Evolutionary conservation across 176 grass and related monocot species (phyloP), one percentile per base, ranked within the genome.

Genomic region (Triticum timopheevii): DNA sequence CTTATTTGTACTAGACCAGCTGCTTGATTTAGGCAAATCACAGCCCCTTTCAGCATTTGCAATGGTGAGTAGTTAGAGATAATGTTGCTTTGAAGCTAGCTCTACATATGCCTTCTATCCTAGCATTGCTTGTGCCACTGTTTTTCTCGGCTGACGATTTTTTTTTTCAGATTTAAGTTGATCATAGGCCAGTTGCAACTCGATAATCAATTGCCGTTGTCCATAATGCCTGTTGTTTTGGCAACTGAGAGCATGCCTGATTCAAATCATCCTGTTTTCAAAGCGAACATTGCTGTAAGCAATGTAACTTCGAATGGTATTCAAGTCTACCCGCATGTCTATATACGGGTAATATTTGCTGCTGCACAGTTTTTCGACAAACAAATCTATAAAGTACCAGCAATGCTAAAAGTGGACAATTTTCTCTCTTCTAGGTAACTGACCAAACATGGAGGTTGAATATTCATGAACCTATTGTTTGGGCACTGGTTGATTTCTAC

Each of bases 391-490:
- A 27, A 50, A 69, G 47, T 63, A 34, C 39, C 24, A 65, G 68
- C 62, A 73, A 54, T 65, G 76, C 63, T 86, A 49, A 87, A 31
- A 36, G 78, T 59, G 22, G 38, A 13, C 56, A 27, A 13, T 5
- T 59, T 13, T 77, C 40, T 79, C 81, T 92, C 73, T 90, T 80
- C 25, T 83, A 98, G 96, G 96, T 98, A 58, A 94, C 90, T 24
- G 87, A 98, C 88, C 87, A 92, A 70, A 84, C 82, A 63, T 98
- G 96, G 93, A 96, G 92, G 85, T 62, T 96, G 49, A 98, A 93
- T 91, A 89, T 98, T 94, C 96, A 98, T 88, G 96, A 98, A 80
- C 96, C 96, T 86, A 93, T 98, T 77, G 93, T 98, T 91, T 98
- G 96, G 96, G 96, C 96, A 65, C 76, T 98, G 76, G 75, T 96